phyloP scores from a whole-genome alignment of 768 basidiomycete genomes.

The Rhodosporidiobolus sp. region DNA sequence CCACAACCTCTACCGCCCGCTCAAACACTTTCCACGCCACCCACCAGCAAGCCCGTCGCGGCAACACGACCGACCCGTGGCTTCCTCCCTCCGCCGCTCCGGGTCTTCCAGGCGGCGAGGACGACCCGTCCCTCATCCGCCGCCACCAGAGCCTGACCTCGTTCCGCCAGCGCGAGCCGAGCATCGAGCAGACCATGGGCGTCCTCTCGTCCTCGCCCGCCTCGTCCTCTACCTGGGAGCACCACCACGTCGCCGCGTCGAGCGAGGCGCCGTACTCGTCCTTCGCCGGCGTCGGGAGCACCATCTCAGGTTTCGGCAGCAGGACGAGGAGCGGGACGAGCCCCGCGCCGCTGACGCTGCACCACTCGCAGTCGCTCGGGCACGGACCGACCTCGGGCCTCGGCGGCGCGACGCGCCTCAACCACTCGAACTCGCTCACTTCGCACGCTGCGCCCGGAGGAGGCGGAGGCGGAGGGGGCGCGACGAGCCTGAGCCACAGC shows the following conservation, averaged over 20 bases:
- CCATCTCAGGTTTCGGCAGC: constrained; percentile 22
- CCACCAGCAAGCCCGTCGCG: constrained; percentile 6
- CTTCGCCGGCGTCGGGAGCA: neutral
- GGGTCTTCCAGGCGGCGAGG: neutral
- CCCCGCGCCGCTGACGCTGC: constrained; percentile 28
- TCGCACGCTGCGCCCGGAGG: neutral
- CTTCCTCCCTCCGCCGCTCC: neutral
- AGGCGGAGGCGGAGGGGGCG: no score
- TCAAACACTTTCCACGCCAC: constrained; percentile 8
- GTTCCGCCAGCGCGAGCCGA: constrained; percentile 18
- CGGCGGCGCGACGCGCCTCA: neutral
- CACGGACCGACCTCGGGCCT: constrained; percentile 8
- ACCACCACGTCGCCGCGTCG: neutral
- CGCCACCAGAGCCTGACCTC: constrained; percentile 25
- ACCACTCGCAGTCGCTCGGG: constrained; percentile 25
- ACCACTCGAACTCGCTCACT: constrained; percentile 19
- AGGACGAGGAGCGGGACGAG: constrained; percentile 17
- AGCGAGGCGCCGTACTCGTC: constrained; percentile 1
- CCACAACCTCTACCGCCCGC: neutral
- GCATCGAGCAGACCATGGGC: constrained; percentile 18
- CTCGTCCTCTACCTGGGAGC: neutral
- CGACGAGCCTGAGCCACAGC: constrained; percentile 8
- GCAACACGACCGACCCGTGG: constrained; percentile 31
- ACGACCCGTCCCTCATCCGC: constrained; percentile 20
- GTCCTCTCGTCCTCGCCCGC: constrained; percentile 23